Base-by-base conservation (phyloP, 495 filamentous ascomycete genomes). In the Tetracladium marchalianum region DNA sequence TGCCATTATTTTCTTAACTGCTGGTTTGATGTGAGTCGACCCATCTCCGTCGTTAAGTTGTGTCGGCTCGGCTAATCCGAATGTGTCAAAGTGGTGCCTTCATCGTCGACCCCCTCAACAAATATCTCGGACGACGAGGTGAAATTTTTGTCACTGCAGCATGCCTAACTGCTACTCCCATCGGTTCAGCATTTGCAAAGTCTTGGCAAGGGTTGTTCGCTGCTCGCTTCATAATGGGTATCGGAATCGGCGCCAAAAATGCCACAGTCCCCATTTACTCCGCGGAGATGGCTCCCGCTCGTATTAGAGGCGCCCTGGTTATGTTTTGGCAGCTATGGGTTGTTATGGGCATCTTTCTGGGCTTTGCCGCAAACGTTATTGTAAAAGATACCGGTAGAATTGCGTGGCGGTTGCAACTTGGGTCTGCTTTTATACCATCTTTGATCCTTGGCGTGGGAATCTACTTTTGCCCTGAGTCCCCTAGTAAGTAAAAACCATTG, bases 241-340 rank as follows among this genome's bases (percentile, higher is more conserved):
- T 86, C 37, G 84, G 82, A 11, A 84, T 87, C 77, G 84, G 84
- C 35, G 57, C 66, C 11, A 80, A 80, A 51, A 70, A 65, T 8
- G 66, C 67, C 1, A 74, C 68, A 17, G 80, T 87, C 12, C 83
- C 86, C 7, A 76, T 93, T 19, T 90, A 76, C 54, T 78, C 83
- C 3, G 85, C 84, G 3, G 87, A 93, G 55, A 87, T 82, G 59
- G 68, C 74, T 10, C 87, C 87, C 0, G 79, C 87, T 12, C 59
- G 67, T 16, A 82, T 93, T 43, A 73, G 87, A 52, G 87, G 87
- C 39, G 83, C 76, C 7, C 63, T 93, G n/a, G 82, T 86, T 33
- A 90, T 93, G 85, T 75, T 67, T 12, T 90, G 85, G 85, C 86
- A 93, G 53, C 68, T 89, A 60, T 89, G 85, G 84, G 87, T 83